These are phyloP conservation scores for Schwanniomyces sp. DNA, from an alignment of 805 yeast species.

Conservation along the genomic window DNA sequence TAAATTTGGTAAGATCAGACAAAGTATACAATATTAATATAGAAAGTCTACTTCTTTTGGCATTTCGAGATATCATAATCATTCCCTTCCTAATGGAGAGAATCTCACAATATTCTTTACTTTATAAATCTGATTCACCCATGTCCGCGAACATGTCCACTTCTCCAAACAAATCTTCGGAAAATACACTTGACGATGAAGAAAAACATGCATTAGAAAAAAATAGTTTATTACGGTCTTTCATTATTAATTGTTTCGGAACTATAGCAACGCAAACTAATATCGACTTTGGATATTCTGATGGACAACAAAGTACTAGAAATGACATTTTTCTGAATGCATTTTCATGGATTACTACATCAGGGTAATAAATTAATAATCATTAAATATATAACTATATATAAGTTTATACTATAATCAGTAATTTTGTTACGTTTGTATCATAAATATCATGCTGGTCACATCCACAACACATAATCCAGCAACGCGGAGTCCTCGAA, in stretches of 20 bases:
- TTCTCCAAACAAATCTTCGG: not conserved
- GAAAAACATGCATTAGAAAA: constrained; percentile 7
- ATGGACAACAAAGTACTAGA: constrained; percentile 19
- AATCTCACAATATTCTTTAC: not conserved
- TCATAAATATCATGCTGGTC: too few species aligned
- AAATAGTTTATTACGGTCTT: constrained; percentile 3
- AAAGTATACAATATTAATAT: constrained; percentile 17
- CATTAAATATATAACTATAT: too few species aligned
- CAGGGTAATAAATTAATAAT: not conserved
- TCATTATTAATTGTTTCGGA: constrained; percentile 19
- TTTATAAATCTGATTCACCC: not conserved
- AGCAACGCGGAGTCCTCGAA: too few species aligned
- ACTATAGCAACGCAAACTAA: constrained; percentile 14
- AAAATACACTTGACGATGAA: not conserved
- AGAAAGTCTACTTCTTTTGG: constrained; percentile 23
- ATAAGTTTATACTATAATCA: too few species aligned
- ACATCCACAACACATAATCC: too few species aligned
- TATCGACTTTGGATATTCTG: constrained; percentile 14
- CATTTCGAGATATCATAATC: constrained; percentile 28
- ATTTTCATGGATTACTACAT: constrained; percentile 19
- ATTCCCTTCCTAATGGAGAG: constrained; percentile 23
- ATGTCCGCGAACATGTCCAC: not conserved
- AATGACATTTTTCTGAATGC: constrained; percentile 15
- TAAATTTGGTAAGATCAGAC: constrained; percentile 1
- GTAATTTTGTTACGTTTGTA: too few species aligned